phyloP scores from a whole-genome alignment of 306 rosid genomes.

The Vicia sativa region DNA sequence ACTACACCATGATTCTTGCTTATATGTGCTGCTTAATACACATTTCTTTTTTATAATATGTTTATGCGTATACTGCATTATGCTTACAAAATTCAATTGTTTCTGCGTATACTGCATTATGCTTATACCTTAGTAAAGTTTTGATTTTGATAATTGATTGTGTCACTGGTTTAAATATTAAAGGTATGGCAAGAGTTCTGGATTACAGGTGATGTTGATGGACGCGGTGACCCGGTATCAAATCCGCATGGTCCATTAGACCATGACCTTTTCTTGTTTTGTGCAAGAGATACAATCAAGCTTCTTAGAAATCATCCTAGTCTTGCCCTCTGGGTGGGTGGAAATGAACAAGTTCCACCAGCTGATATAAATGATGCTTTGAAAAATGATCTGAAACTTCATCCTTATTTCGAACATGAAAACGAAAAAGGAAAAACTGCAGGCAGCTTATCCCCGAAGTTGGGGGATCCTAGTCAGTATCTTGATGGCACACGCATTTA shows the following conservation, averaged over 20 bases:
- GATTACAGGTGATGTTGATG: constrained; percentile 94
- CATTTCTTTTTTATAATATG: constrained; percentile 13
- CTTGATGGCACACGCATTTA: constrained; percentile 91
- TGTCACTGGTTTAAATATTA: constrained; percentile 23
- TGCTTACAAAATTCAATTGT: constrained; percentile 9
- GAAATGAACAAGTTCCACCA: constrained; percentile 96
- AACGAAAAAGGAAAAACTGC: constrained; percentile 43
- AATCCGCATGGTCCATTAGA: constrained; percentile 89
- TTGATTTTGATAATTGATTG: no score
- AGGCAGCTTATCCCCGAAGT: no score
- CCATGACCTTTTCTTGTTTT: constrained; percentile 85
- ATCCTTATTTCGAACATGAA: constrained; percentile 60
- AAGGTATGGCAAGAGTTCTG: constrained; percentile 99
- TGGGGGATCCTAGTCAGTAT: constrained; percentile 80
- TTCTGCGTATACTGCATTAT: no score
- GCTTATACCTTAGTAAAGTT: no score
- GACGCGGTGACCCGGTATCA: constrained; percentile 80
- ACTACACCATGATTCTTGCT: constrained; percentile 21
- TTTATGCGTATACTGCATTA: constrained; percentile 19
- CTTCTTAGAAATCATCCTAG: constrained; percentile 91
- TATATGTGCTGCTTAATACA: constrained; percentile 19
- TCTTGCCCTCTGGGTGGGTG: constrained; percentile 99
- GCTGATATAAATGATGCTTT: constrained; percentile 70
- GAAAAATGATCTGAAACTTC: constrained; percentile 73
- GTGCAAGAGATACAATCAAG: constrained; percentile 92